Evolutionary conservation across 1,139 yeast species (phyloP), one percentile per base, ranked within the genome.

Genomic region (Debaryomycetaceae sp.): DNA sequence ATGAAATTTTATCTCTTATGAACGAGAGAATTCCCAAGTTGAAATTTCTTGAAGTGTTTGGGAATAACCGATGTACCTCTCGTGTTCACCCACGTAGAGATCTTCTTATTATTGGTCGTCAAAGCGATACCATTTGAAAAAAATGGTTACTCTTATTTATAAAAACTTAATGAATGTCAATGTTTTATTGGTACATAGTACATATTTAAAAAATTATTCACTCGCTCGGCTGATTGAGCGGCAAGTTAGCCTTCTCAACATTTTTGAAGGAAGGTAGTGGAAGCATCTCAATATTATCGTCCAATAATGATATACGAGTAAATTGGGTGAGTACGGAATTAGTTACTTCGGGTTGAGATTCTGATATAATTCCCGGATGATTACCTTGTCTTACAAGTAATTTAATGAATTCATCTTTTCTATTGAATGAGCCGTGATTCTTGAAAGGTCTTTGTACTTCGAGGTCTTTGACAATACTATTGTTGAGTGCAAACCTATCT

Each of bases 31-130:
- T 92, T 49, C 77, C 82, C 0, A 77, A 75, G 38, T 61, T 89
- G 43, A 70, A 74, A 34, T 67, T 86, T 9, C 55, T 89, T 41
- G 96, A 87, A 53, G 87, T 87, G 5, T 87, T 83, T 58, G 96
- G 96, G 0, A 75, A 83, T 50, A 86, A 85, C 49, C 67, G 78
- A 47, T 82, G 92, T 41, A 81, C 89, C 0, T 65, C 72, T 6
- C 65, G 66, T 18, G 87, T 87, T 0, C 58, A 59, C 3, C 57
- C 75, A 4, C 67, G 82, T 42, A 67, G 68, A 1, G 85, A 81
- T 9, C 54, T 87, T 34, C 73, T 79, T 44, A 67, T 88, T 4
- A 79, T 87, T 43, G 96, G 96, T 6, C 72, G 95, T 43, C 91
- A 85, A 58, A 80, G 83, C 48, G 89, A 83, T 49, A 67, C 75